Evolutionary conservation across 1,139 yeast genomes (phyloP), one percentile per base, ranked within the genome.

Genomic region (Wickerhamomyces sp.): DNA sequence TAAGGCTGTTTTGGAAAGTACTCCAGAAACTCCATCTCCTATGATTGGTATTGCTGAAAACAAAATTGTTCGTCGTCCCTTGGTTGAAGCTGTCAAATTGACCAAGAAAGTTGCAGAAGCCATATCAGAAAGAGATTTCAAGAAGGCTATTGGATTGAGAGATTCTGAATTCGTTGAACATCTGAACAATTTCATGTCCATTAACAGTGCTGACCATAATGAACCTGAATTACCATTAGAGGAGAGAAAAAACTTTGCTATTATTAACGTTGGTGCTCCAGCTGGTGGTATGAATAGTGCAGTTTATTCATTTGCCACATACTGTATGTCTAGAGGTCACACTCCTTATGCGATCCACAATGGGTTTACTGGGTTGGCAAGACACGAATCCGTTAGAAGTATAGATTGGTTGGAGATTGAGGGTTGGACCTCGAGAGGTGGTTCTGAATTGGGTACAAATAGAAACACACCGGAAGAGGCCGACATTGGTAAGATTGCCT

Each of bases 261-360:
- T 91, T 38, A 71, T 91, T 45, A 88, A 88, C 53, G 83, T 89
- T 39, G 98, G 98, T 46, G 98, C 98, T 1, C 95, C 98, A 26
- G 93, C 96, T 13, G 94, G 96, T 44, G 96, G 95, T 39, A 78
- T 91, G 71, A 91, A 91, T 64, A 82, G 95, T 39, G 94, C 96
- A 14, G 82, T 91, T 2, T 76, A 94, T 46, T 91, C 96, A 5
- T 87, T 89, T 54, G 93, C 95, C 4, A 75, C 89, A 16, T 88
- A 88, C 66, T 86, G 95, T 65, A 70, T 88, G 66, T 81, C 95
- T 13, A 75, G 78, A 45, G 98, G 98, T 29, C 97, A 91, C 66
- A 75, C 72, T 36, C 83, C 93, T 24, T 82, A 73, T 50, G 96
- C 94, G 17, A 83, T 89, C 43, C 82, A 83, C 59, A 87, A 91